Evolutionary conservation across 768 basidiomycete genomes (phyloP), one percentile per base, ranked within the genome.

Genomic region (Paxillus involutus): DNA sequence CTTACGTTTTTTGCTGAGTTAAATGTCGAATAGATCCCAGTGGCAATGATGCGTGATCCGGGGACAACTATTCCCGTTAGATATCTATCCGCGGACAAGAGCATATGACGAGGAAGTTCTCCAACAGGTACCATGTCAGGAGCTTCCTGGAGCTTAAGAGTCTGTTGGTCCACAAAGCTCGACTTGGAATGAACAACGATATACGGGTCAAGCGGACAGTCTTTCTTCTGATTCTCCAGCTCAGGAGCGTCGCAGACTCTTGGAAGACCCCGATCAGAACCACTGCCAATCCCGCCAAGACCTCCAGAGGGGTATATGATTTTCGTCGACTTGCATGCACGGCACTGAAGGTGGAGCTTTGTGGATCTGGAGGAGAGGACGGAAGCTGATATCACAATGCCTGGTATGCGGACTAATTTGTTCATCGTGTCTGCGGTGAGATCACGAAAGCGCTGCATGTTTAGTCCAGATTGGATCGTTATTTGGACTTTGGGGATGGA

Each of bases 41-140:
- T 98, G 0, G 91, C 92, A 55, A 98, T 84, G 21, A 98, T 85
- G 51, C 97, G 78, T n/a, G 94, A 93, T 2, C 97, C 97, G 5
- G 97, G 97, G 10, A 98, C 91, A 10, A 98, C 95, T 65, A 87
- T 87, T 0, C 92, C 94, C 0, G 95, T 93, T 50, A 98, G 77
- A 64, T 94, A 87, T 69, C 96, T 78, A 69, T 99, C 97, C 5
- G 85, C 85, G 29, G 91, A 95, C 24, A 99, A 77, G 47, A 96
- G 80, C 81, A 99, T 94, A 67, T 98, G 97, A 46, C 95, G 75
- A 9, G 97, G 97, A 40, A 99, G 77, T 67, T 99, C 97, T 79
- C 97, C 97, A 24, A 98, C 95, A 0, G 97, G 97, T 1, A 99
- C 97, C 93, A 98, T 97, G 70, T 99, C 97, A 0, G 97, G 97